Evolutionary conservation across 1,139 yeast genomes (phyloP).

Genomic region (Yamadazyma diddensiae): DNA sequence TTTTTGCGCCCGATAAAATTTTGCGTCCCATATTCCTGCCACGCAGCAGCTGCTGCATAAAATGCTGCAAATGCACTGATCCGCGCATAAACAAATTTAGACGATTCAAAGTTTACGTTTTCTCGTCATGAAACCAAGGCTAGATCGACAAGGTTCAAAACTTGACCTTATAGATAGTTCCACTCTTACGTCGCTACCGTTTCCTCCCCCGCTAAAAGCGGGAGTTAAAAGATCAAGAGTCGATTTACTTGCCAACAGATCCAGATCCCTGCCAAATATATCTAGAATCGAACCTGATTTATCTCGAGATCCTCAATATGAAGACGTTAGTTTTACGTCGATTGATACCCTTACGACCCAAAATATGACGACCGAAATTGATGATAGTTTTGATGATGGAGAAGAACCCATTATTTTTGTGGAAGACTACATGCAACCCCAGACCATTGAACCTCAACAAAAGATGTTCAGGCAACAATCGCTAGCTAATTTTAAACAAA

Average conservation of each 20-base stretch:
- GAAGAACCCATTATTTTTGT: slow-evolving; percentile 51
- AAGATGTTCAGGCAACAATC: slow-evolving; percentile 25
- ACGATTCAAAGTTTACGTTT: no score
- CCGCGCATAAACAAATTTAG: no score
- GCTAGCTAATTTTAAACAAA: slow-evolving; percentile 38
- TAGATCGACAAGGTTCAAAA: slow-evolving; percentile 44
- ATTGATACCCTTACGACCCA: slow-evolving; percentile 14
- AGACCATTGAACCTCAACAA: slow-evolving; percentile 1
- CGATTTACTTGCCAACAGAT: slow-evolving; percentile 5
- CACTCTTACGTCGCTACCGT: slow-evolving; percentile 63
- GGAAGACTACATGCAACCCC: slow-evolving; percentile 43
- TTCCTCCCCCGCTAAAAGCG: slow-evolving; percentile 51
- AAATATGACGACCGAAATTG: slow-evolving; percentile 17
- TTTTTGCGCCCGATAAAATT: no score
- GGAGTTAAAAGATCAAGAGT: slow-evolving; percentile 6
- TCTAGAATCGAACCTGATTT: slow-evolving; percentile 1
- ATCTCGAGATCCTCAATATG: slow-evolving; percentile 6
- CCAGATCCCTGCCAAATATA: slow-evolving; percentile 6
- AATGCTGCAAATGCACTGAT: no score
- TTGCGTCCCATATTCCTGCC: no score
- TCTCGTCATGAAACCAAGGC: slow-evolving; percentile 7
- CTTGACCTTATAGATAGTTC: slow-evolving; percentile 62
- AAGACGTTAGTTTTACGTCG: slow-evolving; percentile 16
- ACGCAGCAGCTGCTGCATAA: no score
- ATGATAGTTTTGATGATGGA: slow-evolving; percentile 20